Evolutionary conservation across 208 protist species (phyloP).

Genomic region (Leishmania gerbilli): DNA sequence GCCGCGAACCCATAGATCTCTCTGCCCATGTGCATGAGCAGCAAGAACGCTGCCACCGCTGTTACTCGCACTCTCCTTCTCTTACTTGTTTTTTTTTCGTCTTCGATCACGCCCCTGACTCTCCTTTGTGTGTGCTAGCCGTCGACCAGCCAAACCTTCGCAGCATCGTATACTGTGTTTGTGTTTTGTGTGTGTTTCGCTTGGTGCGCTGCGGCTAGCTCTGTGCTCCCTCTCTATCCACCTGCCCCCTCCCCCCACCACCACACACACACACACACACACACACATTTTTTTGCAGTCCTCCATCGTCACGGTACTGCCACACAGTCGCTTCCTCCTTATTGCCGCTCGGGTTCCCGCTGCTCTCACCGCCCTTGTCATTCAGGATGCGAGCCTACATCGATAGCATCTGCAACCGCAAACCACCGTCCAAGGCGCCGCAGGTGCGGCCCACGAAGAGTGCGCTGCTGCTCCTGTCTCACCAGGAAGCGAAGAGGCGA

Average conservation of each 20-base stretch:
- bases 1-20: not conserved
- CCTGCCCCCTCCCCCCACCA: not conserved
- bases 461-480: slow-evolving; percentile 21
- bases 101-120: not conserved
- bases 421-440: slow-evolving; percentile 8
- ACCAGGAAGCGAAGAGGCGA: not conserved
- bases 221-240: not conserved
- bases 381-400: slow-evolving; percentile 30
- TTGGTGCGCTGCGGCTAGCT: not conserved
- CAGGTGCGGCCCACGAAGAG: slow-evolving; percentile 22
- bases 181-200: not conserved
- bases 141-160: not conserved
- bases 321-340: not conserved
- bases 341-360: not conserved
- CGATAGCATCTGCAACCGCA: slow-evolving; percentile 31
- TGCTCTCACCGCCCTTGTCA: not conserved
- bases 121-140: not conserved
- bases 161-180: too few species aligned
- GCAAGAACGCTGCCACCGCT: not conserved
- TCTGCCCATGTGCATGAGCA: not conserved
- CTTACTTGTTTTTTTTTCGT: not conserved
- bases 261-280: too few species aligned
- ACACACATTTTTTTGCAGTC: too few species aligned
- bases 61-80: not conserved
- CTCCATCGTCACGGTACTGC: not conserved